phyloP scores from a whole-genome alignment of 176 grass and related monocot genomes.

The Musa itinerans region DNA sequence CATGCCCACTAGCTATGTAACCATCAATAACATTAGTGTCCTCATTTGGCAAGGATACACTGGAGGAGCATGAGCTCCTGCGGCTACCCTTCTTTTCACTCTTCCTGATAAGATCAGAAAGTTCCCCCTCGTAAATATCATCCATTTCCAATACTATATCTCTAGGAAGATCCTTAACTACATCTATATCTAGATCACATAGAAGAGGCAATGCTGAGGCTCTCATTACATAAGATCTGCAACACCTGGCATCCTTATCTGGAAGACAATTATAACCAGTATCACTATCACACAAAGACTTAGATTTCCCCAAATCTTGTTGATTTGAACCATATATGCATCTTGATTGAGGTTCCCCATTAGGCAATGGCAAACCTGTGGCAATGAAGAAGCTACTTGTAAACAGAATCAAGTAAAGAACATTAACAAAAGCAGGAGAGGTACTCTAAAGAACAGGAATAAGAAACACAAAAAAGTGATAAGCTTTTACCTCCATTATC shows the following conservation, averaged over 20 bases:
- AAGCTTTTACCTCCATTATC: conserved; percentile 41
- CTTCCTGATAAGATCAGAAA: conserved; percentile 42
- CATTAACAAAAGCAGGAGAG: not conserved
- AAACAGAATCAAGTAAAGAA: not conserved
- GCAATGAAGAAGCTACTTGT: not conserved
- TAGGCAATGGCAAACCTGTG: not conserved
- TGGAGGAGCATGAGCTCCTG: conserved; percentile 24
- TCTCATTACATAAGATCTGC: conserved; percentile 36
- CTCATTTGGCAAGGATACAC: conserved; percentile 11
- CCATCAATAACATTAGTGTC: not conserved
- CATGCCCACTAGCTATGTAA: not conserved
- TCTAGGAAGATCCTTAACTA: conserved; percentile 72
- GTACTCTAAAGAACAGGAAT: not conserved
- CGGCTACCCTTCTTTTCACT: conserved; percentile 20
- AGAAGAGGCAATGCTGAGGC: conserved; percentile 49
- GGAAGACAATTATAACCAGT: conserved; percentile 16
- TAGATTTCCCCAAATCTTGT: conserved; percentile 19
- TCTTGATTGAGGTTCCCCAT: not conserved
- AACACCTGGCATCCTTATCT: conserved; percentile 19
- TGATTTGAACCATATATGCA: conserved; percentile 15
- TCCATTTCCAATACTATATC: conserved; percentile 91
- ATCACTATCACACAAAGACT: conserved; percentile 7
- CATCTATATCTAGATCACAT: conserved; percentile 65
- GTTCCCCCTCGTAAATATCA: conserved; percentile 68
- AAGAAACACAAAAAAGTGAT: not conserved